Percentiles rank a stretch among this genome's conserved stretches.
phyloP scores from a whole-genome alignment of 139 green algal species.

The Dunaliella sp. region DNA sequence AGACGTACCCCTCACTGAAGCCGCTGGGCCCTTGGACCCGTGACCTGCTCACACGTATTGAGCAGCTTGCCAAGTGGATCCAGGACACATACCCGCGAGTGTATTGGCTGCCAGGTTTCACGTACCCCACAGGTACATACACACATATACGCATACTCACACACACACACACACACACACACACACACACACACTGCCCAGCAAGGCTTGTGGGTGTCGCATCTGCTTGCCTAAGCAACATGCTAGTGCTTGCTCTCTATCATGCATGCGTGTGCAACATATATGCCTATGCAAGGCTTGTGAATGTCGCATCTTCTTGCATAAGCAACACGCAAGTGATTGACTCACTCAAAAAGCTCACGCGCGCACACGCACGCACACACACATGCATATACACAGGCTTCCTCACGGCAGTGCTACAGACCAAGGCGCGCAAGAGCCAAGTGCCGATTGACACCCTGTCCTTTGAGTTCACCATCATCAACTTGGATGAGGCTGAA shows the following conservation, averaged over 20 bases:
- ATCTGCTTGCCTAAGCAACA: no score
- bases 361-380: no score
- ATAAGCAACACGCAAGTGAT: no score
- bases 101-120: constrained; percentile 88
- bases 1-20: constrained; percentile 81
- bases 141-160: no score
- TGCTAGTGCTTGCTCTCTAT: no score
- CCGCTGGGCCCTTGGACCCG: constrained; percentile 75
- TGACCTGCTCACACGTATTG: constrained; percentile 75
- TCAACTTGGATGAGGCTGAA: constrained; percentile 74
- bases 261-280: no score
- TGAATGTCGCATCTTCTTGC: no score
- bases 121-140: constrained; percentile 75
- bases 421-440: constrained; percentile 74
- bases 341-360: no score
- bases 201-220: no score
- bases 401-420: constrained; percentile 75
- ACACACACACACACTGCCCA: no score
- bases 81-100: constrained; percentile 71
- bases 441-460: constrained; percentile 84
- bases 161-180: no score
- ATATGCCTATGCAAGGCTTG: no score
- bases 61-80: constrained; percentile 73
- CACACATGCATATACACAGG: constrained; percentile 27
- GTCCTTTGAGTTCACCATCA: constrained; percentile 76